A percentile compares a stretch with the other conserved stretches of the same genome.
These are phyloP conservation scores for Saccharomycopsis babjevae DNA, from an alignment of 805 yeast species.

Conservation along the genomic window DNA sequence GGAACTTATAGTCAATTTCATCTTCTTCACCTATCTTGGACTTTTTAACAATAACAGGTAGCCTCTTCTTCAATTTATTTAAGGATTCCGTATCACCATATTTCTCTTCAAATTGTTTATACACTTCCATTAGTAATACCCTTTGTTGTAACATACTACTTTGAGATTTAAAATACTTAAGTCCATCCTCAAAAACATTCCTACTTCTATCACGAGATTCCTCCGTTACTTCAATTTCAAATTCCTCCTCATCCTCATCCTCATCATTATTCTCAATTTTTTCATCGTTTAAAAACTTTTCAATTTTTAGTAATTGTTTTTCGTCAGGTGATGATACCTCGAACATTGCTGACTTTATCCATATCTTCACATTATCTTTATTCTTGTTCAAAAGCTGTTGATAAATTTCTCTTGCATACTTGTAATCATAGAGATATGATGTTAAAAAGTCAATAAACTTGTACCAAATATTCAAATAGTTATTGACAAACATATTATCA, in stretches of 20 bases:
- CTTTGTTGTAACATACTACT: constrained; percentile 33
- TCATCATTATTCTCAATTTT: constrained; percentile 22
- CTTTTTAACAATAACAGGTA: constrained; percentile 45
- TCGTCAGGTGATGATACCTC: constrained; percentile 57
- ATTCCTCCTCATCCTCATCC: constrained; percentile 33
- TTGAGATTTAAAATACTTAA: constrained; percentile 31
- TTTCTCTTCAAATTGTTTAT: constrained; percentile 50
- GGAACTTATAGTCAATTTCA: constrained; percentile 51
- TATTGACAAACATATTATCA: constrained; percentile 20
- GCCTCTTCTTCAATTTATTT: constrained; percentile 31
- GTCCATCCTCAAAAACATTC: constrained; percentile 44
- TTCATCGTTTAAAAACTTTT: constrained; percentile 16
- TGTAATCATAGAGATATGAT: constrained; percentile 43
- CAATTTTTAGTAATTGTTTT: constrained; percentile 34
- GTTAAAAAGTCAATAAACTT: constrained; percentile 44
- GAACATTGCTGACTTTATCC: constrained; percentile 63
- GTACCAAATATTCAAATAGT: constrained; percentile 25
- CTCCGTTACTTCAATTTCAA: constrained; percentile 41
- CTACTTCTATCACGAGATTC: constrained; percentile 45
- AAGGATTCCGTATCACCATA: constrained; percentile 43
- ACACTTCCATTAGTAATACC: constrained; percentile 45
- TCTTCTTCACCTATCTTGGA: constrained; percentile 40
- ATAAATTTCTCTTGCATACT: constrained; percentile 43
- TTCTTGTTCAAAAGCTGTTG: constrained; percentile 29
- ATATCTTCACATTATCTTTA: constrained; percentile 30